Percentiles rank a stretch among this genome's conserved stretches.
Evolutionary conservation across 2,329 filamentous ascomycete species (phyloP).

Genomic region (Clarireedia paspali): DNA sequence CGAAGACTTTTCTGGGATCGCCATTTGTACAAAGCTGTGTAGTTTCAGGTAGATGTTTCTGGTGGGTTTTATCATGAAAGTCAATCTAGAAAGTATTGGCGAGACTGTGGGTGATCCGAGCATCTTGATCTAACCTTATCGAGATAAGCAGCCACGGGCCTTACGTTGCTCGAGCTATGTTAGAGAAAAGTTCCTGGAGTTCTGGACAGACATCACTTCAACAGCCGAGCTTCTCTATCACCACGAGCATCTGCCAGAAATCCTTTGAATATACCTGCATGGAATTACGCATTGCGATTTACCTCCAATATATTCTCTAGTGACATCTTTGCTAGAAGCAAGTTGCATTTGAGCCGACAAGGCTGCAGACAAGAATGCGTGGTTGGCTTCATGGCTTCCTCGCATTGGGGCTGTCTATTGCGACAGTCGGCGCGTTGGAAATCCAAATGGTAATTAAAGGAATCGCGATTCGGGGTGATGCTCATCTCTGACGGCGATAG

Average conservation of each 20-base stretch:
- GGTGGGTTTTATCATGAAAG: neutral
- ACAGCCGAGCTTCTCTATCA: neutral
- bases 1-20: conserved; percentile 3
- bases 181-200: neutral
- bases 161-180: conserved; percentile 6
- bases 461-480: neutral
- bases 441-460: conserved; percentile 43
- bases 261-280: neutral
- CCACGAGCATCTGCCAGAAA: neutral
- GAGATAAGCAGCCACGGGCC: neutral
- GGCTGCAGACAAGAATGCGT: conserved; percentile 41
- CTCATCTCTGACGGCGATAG: conserved; percentile 15
- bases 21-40: conserved; percentile 5
- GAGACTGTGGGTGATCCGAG: conserved; percentile 3
- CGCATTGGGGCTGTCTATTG: conserved; percentile 45
- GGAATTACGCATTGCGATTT: neutral
- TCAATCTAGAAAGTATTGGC: neutral
- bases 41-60: conserved; percentile 8
- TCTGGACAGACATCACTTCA: neutral
- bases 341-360: conserved; percentile 12
- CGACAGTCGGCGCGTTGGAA: conserved; percentile 49
- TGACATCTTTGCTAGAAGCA: neutral
- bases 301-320: neutral
- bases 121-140: neutral
- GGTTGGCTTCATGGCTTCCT: conserved; percentile 42